Evolutionary conservation across 768 basidiomycete species (phyloP).

Genomic region (Rickenella mellea): DNA sequence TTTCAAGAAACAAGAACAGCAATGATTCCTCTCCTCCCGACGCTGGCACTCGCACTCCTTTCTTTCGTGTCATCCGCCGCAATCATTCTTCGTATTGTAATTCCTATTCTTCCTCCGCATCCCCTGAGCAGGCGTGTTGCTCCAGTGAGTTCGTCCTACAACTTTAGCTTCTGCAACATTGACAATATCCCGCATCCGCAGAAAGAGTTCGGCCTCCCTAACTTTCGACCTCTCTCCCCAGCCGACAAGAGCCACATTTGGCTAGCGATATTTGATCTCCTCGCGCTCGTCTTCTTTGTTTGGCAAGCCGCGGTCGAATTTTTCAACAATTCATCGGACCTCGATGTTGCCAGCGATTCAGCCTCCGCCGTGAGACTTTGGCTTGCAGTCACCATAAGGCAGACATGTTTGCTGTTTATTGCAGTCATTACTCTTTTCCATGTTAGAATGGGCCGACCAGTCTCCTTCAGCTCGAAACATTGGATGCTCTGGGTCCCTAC

Average conservation of each 20-base stretch:
- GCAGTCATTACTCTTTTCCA: conserved; percentile 55
- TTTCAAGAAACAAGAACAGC: conserved; percentile 1
- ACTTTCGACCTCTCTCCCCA: conserved; percentile 54
- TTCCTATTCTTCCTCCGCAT: conserved; percentile 66
- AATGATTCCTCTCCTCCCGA: conserved; percentile 63
- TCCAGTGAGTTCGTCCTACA: conserved; percentile 38
- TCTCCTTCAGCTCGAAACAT: conserved; percentile 59
- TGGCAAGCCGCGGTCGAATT: conserved; percentile 58
- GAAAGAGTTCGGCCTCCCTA: conserved; percentile 71
- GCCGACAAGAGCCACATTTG: conserved; percentile 68
- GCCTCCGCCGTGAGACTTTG: conserved; percentile 55
- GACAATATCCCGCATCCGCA: conserved; percentile 20
- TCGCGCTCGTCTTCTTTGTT: conserved; percentile 51
- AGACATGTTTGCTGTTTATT: conserved; percentile 58
- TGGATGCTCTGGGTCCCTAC: conserved; percentile 71
- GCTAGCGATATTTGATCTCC: conserved; percentile 57
- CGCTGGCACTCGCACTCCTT: conserved; percentile 57
- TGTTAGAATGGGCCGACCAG: conserved; percentile 58
- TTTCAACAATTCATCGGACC: conserved; percentile 33
- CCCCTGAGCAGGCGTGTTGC: conserved; percentile 66
- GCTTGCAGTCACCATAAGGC: conserved; percentile 57
- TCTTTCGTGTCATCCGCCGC: conserved; percentile 69
- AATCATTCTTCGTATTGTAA: conserved; percentile 64
- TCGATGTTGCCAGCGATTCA: conserved; percentile 36
- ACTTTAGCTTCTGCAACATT: conserved; percentile 8